Evolutionary conservation across 768 basidiomycete genomes (phyloP).

Genomic region (Amanita rimosa): DNA sequence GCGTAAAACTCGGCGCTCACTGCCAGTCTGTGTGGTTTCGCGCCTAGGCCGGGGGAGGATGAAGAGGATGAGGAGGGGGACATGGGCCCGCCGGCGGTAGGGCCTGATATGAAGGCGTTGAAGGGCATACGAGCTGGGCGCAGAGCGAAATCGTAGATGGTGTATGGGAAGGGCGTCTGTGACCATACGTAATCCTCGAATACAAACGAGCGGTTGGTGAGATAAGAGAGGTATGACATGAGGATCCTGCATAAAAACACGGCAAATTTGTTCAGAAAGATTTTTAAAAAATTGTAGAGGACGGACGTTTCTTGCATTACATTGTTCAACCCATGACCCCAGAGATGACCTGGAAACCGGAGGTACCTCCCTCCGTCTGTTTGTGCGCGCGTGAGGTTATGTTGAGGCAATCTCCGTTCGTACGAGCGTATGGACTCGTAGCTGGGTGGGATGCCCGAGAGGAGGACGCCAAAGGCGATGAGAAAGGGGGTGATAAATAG

Average conservation of each 20-base stretch:
- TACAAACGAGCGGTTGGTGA: conserved; percentile 41
- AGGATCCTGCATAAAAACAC: conserved; percentile 22
- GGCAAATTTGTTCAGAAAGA: not conserved
- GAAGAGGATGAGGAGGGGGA: conserved; percentile 10
- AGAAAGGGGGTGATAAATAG: conserved; percentile 8
- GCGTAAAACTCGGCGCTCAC: conserved; percentile 41
- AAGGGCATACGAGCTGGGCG: conserved; percentile 42
- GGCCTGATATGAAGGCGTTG: conserved; percentile 48
- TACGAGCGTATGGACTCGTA: conserved; percentile 24
- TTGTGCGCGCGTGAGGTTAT: conserved; percentile 14
- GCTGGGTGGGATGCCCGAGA: conserved; percentile 28
- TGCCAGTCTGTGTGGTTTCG: conserved; percentile 17
- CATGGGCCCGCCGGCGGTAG: conserved; percentile 37
- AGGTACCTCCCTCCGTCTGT: conserved; percentile 23
- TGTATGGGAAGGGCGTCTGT: conserved; percentile 38
- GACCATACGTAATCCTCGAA: conserved; percentile 60
- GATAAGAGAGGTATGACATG: conserved; percentile 40
- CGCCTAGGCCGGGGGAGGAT: not conserved
- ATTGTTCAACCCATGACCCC: conserved; percentile 55
- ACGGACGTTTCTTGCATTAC: conserved; percentile 51
- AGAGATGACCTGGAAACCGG: conserved; percentile 41
- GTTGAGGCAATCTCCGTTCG: conserved; percentile 27
- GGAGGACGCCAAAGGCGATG: conserved; percentile 17
- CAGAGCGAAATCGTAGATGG: conserved; percentile 40
- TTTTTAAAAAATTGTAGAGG: conserved; percentile 1